A percentile compares a stretch with the other conserved stretches of the same genome.
Conservation (phyloP, 495 filamentous ascomycete species). For the Astrocystis sublimbata region DNA sequence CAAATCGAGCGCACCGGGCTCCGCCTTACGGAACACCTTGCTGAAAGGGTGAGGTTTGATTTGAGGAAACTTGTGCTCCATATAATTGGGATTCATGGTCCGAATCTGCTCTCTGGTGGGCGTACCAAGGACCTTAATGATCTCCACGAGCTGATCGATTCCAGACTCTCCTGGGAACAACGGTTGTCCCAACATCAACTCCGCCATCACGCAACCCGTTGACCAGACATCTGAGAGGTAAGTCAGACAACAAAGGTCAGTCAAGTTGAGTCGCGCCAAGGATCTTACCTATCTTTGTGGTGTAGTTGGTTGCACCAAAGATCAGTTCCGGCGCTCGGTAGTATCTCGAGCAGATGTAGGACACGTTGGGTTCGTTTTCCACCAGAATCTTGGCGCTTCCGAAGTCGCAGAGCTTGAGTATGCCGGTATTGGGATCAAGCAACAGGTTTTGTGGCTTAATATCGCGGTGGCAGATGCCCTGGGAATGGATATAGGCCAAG, state of each 20-base stretch:
- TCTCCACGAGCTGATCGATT: constrained; percentile 98
- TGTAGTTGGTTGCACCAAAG: constrained; percentile 99
- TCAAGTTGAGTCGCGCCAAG: neutral
- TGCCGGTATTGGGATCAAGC: constrained; percentile 82
- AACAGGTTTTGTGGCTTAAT: constrained; percentile 99
- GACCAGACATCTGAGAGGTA: constrained; percentile 89
- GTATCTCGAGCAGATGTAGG: constrained; percentile 99
- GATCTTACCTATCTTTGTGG: constrained; percentile 93
- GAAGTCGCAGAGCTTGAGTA: constrained; percentile 98
- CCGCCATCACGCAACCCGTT: constrained; percentile 98
- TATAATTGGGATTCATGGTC: constrained; percentile 99
- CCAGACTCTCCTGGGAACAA: constrained; percentile 99
- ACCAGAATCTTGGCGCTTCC: constrained; percentile 98
- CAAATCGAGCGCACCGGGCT: constrained; percentile 87
- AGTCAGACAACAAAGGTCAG: neutral
- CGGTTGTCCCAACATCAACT: constrained; percentile 97
- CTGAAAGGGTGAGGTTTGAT: constrained; percentile 99
- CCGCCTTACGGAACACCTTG: constrained; percentile 97
- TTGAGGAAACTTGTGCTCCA: constrained; percentile 99
- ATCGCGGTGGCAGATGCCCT: constrained; percentile 98
- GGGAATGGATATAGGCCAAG: constrained; percentile 97
- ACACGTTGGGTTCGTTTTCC: constrained; percentile 98
- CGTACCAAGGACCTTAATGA: constrained; percentile 98
- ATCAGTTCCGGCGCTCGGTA: constrained; percentile 98
- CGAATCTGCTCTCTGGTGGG: constrained; percentile 98